These are phyloP conservation scores for Panicum hallii DNA, from an alignment of 202 grass and related monocot genomes.

Conservation along the genomic window DNA sequence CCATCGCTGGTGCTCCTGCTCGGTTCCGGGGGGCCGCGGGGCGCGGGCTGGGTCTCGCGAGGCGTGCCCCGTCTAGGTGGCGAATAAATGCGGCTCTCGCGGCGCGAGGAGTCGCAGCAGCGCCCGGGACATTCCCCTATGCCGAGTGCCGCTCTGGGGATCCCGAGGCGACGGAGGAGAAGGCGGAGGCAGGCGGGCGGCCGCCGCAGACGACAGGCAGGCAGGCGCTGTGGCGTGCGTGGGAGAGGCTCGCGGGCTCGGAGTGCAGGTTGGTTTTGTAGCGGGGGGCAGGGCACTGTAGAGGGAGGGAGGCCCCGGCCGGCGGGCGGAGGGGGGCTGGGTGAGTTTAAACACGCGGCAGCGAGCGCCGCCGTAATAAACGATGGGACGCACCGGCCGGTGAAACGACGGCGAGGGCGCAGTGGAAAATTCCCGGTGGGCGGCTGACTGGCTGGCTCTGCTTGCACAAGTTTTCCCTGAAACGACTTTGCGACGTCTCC, in stretches of 20 bases:
- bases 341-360: no score
- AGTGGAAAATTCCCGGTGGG: neutral
- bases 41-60: neutral
- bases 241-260: neutral
- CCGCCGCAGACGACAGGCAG: neutral
- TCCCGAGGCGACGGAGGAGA: slow-evolving; percentile 38
- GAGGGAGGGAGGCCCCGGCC: no score
- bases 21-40: no score
- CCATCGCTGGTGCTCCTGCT: no score
- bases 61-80: slow-evolving; percentile 43
- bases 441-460: no score
- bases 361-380: no score
- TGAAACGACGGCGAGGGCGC: slow-evolving; percentile 8
- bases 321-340: no score
- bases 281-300: neutral
- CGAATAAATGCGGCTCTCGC: slow-evolving; percentile 34
- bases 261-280: slow-evolving; percentile 17
- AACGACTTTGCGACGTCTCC: no score
- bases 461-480: no score
- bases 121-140: slow-evolving; percentile 45
- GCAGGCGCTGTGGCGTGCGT: neutral
- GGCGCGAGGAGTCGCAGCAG: neutral
- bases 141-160: slow-evolving; percentile 38
- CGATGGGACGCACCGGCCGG: no score
- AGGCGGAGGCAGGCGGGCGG: neutral